Evolutionary conservation across 768 basidiomycete genomes (phyloP).

Genomic region (Exidia glandulosa): DNA sequence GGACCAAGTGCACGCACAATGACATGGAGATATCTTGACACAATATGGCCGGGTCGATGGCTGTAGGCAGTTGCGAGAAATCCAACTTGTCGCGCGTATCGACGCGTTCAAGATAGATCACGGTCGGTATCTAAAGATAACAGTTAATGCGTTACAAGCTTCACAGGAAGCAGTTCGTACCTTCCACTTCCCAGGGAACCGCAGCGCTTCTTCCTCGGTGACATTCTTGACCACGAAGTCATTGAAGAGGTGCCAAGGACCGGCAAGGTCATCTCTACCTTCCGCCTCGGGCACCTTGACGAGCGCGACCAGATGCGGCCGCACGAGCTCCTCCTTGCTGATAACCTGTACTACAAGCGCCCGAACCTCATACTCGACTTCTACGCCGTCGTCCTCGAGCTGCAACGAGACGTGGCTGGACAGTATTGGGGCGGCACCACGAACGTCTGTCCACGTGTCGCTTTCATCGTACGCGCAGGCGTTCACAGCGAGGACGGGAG

Average conservation of each 20-base stretch:
- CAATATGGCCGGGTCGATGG: constrained; percentile 63
- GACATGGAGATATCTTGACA: constrained; percentile 84
- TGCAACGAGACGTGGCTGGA: constrained; percentile 35
- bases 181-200: constrained; percentile 89
- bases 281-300: constrained; percentile 75
- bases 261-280: constrained; percentile 24
- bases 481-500: constrained; percentile 80
- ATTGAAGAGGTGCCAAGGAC: constrained; percentile 91
- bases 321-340: constrained; percentile 36
- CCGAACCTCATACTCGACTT: constrained; percentile 66
- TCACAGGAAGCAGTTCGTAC: constrained; percentile 28
- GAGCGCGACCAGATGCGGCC: constrained; percentile 76
- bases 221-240: constrained; percentile 87
- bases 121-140: constrained; percentile 56
- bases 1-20: too few species aligned
- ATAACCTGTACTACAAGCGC: constrained; percentile 73
- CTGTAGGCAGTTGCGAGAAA: constrained; percentile 49
- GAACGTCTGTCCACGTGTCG: constrained; percentile 45
- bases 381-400: constrained; percentile 49
- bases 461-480: constrained; percentile 73
- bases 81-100: constrained; percentile 52
- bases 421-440: constrained; percentile 41
- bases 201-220: constrained; percentile 75
- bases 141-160: constrained; percentile 8
- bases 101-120: constrained; percentile 79